Base-by-base conservation (phyloP, 2,329 filamentous ascomycete species). In the Cephalotrichum gorgonifer region DNA sequence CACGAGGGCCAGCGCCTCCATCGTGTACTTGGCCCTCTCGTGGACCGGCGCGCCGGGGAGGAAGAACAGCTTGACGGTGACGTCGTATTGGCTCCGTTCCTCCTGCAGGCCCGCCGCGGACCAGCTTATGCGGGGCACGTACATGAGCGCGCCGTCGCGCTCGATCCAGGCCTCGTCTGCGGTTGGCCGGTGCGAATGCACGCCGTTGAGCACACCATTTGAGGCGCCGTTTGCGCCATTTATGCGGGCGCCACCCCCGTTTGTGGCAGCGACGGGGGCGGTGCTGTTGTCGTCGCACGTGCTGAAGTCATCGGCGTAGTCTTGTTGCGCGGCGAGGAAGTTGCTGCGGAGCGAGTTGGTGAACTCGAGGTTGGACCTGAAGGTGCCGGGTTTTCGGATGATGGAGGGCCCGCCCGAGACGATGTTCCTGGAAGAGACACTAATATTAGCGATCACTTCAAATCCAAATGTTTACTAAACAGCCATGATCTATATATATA, bases 11-110 rank as follows among this genome's bases (percentile, higher is more conserved):
- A 98, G 74, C 1, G 93, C 91, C 60, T 94, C 86, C 49, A 76
- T 69, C 8, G 86, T 85, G 61, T 95, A 84, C 49, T 73, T 71
- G 55, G 78, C 78, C 52, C 91, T 80, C 54, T 81, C 69, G 17
- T 75, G 73, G 2, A 79, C 69, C 9, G 83, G 74, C 48, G 87
- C 78, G 17, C 78, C 79, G 1, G 88, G 85, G 26, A 97, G 76
- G 66, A 93, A 94, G 72, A 98, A 98, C 22, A 98, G 70, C 68
- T 98, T 98, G 53, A 93, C 84, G 1, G 91, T 96, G 60, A 96
- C 89, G 62, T 96, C 89, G 70, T 98, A 98, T 56, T 89, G 83
- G 51, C 78, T 74, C 25, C 85, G 74, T 56, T 95, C 89, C 62
- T 98, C 93, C 28, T 80, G 74, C 43, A 98, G 72, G 0, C 85